A percentile compares a stretch with the other conserved stretches of the same genome.
Evolutionary conservation across 208 protist genomes (phyloP).

Genomic region (Kentomonas sorsogonicus): DNA sequence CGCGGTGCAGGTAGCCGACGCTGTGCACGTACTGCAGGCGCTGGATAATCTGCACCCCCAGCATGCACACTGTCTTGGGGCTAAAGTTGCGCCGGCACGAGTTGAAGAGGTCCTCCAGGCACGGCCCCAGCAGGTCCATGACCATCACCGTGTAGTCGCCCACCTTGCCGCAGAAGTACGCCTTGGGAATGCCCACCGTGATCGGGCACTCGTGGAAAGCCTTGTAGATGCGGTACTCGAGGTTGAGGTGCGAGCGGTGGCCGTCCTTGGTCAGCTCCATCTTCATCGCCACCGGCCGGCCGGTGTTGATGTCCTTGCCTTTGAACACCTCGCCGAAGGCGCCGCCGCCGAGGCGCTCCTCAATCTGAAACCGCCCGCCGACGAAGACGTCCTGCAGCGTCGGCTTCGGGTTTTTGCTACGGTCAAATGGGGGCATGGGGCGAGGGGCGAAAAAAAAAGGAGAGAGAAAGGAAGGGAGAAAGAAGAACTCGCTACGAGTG

Average conservation of each 20-base stretch:
- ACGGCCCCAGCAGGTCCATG: conserved; percentile 98
- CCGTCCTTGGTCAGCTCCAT: conserved; percentile 61
- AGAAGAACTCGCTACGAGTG: no score
- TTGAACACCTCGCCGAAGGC: conserved; percentile 98
- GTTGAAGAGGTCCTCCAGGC: conserved; percentile 97
- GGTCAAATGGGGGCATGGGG: not conserved
- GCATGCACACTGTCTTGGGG: conserved; percentile 94
- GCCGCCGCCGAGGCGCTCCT: conserved; percentile 93
- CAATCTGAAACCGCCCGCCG: conserved; percentile 89
- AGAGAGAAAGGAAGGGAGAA: conserved; percentile 12
- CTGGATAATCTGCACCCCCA: conserved; percentile 92
- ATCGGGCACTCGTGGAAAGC: conserved; percentile 51
- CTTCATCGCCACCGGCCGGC: conserved; percentile 73
- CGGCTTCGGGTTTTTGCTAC: not conserved
- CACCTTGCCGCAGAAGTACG: conserved; percentile 94
- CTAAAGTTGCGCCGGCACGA: conserved; percentile 85
- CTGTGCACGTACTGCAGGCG: conserved; percentile 93
- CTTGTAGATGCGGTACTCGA: conserved; percentile 76
- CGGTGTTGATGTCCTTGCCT: conserved; percentile 56
- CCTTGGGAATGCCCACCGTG: conserved; percentile 92
- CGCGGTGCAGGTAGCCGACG: conserved; percentile 77
- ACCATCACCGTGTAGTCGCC: conserved; percentile 99
- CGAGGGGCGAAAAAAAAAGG: conserved; percentile 9
- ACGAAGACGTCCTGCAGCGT: conserved; percentile 48
- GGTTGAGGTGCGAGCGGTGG: conserved; percentile 56